Conservation (phyloP, 805 yeast genomes). For the Yamadazyma tumulicola region DNA sequence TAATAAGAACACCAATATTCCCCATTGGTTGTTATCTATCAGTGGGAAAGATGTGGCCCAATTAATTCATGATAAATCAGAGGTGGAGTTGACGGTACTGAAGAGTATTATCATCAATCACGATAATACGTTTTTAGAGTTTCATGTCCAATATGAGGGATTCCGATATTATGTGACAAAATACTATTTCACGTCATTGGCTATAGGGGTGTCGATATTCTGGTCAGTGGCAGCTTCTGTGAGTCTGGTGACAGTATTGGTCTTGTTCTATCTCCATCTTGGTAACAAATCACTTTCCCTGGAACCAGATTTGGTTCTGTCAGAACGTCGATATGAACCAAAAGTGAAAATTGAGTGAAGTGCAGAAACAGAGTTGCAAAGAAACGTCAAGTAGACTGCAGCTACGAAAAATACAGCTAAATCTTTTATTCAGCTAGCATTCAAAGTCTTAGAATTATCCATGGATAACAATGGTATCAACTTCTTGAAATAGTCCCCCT, state of each 20-base stretch:
- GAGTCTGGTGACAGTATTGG: conserved; percentile 25
- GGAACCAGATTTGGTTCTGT: too few species aligned
- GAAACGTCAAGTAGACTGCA: not conserved
- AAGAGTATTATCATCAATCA: conserved; percentile 15
- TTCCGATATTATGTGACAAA: conserved; percentile 38
- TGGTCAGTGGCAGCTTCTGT: conserved; percentile 32
- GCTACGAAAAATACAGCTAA: not conserved
- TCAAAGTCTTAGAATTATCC: conserved; percentile 30
- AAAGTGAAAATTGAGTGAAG: too few species aligned
- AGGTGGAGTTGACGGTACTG: not conserved
- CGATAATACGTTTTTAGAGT: conserved; percentile 12
- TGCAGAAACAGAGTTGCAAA: not conserved
- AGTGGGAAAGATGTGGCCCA: conserved; percentile 1
- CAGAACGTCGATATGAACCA: too few species aligned
- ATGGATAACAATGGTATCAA: conserved; percentile 39
- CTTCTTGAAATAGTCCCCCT: conserved; percentile 31
- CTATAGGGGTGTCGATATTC: conserved; percentile 34
- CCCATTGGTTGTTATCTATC: not conserved
- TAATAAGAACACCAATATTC: conserved; percentile 13
- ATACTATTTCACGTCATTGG: conserved; percentile 28
- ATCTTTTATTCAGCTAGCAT: conserved; percentile 25
- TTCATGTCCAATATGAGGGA: conserved; percentile 40
- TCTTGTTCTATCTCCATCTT: conserved; percentile 1
- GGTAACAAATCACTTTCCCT: too few species aligned
- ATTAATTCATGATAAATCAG: not conserved